Evolutionary conservation across 495 filamentous ascomycete genomes (phyloP), one percentile per base, ranked within the genome.

Genomic region (Trypethelium eluteriae): DNA sequence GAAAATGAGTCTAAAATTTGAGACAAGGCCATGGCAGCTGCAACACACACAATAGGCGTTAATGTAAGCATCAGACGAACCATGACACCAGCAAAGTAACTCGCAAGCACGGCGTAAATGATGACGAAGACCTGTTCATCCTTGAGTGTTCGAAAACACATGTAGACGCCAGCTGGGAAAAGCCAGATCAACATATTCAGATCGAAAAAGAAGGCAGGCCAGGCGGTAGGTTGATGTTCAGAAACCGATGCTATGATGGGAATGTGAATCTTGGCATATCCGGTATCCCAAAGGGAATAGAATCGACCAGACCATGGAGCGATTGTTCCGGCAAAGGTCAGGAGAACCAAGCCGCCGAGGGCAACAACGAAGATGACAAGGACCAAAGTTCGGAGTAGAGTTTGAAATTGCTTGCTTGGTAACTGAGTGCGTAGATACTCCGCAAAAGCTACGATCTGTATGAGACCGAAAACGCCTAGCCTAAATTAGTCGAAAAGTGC

Each of bases 131-230:
- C 95, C 69, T 99, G 95, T 81, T 99, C 92, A 76, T 99, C 95
- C 70, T 86, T 88, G 38, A 99, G 84, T 38, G 88, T 86, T 75
- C 90, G 88, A 86, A 97, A 99, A 80, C 92, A 96, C 82, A 99
- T 89, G 79, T 96, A 99, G 64, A 99, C 91, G 78, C 95, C 95
- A 32, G 94, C 95, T 1, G 95, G 95, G 85, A 99, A 98, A 64
- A 98, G 87, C 93, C 93, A 99, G 78, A 99, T 96, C 68, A 99
- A 82, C 82, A 99, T 85, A 79, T 96, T 96, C 70, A 99, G 83
- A 72, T 99, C 95, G 76, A 99, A 99, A 80, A 98, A 99, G 85
- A 97, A 99, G 41, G 95, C 92, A 7, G 95, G 95, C 95, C 95
- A 99, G n/a, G 95, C 95, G 36, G 95, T 99, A 12, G 95, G 95